Evolutionary conservation across 768 basidiomycete genomes (phyloP), one percentile per base, ranked within the genome.

Genomic region (Austroboletus eburneus): DNA sequence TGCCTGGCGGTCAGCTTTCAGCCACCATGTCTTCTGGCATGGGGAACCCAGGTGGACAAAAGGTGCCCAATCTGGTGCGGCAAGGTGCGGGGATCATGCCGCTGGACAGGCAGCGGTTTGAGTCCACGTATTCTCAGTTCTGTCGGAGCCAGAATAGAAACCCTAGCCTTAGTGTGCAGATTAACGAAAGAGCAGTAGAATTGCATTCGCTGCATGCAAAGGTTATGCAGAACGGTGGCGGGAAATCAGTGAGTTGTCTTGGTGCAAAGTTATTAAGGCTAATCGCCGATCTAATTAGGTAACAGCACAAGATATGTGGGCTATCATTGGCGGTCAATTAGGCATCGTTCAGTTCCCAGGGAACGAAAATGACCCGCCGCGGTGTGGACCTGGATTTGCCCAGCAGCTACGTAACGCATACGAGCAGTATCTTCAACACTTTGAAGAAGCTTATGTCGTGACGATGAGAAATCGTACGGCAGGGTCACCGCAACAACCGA

Each of bases 261-360:
- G 20, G 17, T 24, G 24, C 24, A n/a, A 39, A 14, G 21, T 13
- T 45, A 48, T 33, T 20, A 29, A 38, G 25, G 40, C 18, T 57
- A 57, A 55, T 42, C 20, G 32, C 46, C 36, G 35, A 36, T 37
- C 20, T 32, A 34, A 51, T n/a, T 43, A 85, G 83, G 76, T 83
- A 12, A 68, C 69, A 21, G 65, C 67, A 46, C 73, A 75, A 39
- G 83, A 85, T 27, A 50, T 72, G 48, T 88, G 86, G 87, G 57
- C 75, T 14, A 67, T 83, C 37, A 77, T 89, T 46, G 87, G 77
- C 16, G 86, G 76, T n/a, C 75, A 74, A 20, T 70, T 89, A 64
- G 81, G 79, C 16, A 79, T 82, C 55, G 73, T 81, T 3, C 73
- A 81, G 43, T 85, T 87, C 52, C 81, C 81, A 3, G 82, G 73